phyloP scores from a whole-genome alignment of 805 yeast genomes.

The Kodamaea fukazawae region DNA sequence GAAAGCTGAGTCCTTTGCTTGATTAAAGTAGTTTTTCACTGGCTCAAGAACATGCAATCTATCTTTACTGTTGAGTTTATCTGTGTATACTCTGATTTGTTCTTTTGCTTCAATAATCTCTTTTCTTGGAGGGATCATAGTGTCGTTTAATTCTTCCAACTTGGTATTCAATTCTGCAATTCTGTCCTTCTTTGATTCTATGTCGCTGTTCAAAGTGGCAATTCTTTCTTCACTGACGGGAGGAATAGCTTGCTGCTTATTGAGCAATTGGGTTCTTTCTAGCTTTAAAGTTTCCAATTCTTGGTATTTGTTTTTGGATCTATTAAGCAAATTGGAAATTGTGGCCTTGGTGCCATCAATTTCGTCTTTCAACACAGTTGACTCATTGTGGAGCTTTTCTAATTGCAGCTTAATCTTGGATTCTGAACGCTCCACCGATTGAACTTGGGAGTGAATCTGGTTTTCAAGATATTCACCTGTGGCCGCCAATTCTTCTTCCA shows the following conservation, averaged over 20 bases:
- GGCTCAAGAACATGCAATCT: conserved; percentile 46
- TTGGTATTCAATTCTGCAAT: conserved; percentile 10
- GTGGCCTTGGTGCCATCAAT: conserved; percentile 20
- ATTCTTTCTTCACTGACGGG: conserved; percentile 31
- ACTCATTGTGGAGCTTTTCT: conserved; percentile 11
- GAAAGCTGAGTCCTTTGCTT: conserved; percentile 31
- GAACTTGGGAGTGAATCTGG: neutral
- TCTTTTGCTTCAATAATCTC: conserved; percentile 12
- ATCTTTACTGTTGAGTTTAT: conserved; percentile 44
- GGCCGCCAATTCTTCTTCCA: conserved; percentile 13
- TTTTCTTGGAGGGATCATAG: conserved; percentile 8
- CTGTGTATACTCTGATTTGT: conserved; percentile 15
- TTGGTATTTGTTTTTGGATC: conserved; percentile 12
- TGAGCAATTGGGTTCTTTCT: conserved; percentile 12
- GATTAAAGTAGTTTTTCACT: conserved; percentile 25
- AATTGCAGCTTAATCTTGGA: conserved; percentile 16
- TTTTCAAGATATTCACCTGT: conserved; percentile 1
- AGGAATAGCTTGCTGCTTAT: conserved; percentile 20
- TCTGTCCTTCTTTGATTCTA: conserved; percentile 21
- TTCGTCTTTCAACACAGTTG: conserved; percentile 12
- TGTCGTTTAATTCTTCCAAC: conserved; percentile 11
- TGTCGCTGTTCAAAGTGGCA: conserved; percentile 18
- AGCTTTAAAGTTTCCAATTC: conserved; percentile 12
- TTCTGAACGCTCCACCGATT: neutral
- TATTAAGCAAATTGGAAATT: conserved; percentile 8